These are phyloP conservation scores for Gaultheria prostrata DNA, from an alignment of 148 eudicot genomes.

Conservation along the genomic window DNA sequence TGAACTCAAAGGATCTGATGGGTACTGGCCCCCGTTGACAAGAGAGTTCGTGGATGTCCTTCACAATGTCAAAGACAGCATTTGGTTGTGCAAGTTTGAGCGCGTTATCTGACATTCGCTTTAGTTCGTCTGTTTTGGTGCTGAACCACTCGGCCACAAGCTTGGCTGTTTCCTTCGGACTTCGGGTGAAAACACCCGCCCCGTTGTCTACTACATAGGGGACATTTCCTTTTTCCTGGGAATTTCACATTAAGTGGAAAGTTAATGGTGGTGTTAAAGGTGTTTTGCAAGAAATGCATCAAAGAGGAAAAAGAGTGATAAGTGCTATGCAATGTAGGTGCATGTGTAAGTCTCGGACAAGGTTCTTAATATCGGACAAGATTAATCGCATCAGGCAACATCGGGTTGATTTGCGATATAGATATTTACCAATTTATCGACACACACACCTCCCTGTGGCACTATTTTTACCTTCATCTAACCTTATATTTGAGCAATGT, in stretches of 20 bases:
- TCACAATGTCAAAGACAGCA: constrained; percentile 91
- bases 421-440: background rate
- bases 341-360: background rate
- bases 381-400: background rate
- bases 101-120: constrained; percentile 80
- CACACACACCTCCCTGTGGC: background rate
- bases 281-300: background rate
- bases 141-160: constrained; percentile 90
- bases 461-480: background rate
- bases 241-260: background rate
- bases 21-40: constrained; percentile 79
- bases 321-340: background rate
- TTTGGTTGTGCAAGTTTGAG: constrained; percentile 81
- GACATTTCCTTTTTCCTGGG: constrained; percentile 92
- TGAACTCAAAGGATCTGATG: constrained; percentile 67
- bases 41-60: constrained; percentile 81
- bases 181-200: constrained; percentile 88
- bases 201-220: constrained; percentile 92
- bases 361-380: background rate
- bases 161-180: constrained; percentile 76
- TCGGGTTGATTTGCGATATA: background rate
- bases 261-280: background rate
- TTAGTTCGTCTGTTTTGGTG: constrained; percentile 60
- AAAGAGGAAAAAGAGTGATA: background rate
- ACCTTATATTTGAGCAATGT: background rate